Evolutionary conservation across 257 asterid genomes (phyloP).

Genomic region (Solanum microdontum): DNA sequence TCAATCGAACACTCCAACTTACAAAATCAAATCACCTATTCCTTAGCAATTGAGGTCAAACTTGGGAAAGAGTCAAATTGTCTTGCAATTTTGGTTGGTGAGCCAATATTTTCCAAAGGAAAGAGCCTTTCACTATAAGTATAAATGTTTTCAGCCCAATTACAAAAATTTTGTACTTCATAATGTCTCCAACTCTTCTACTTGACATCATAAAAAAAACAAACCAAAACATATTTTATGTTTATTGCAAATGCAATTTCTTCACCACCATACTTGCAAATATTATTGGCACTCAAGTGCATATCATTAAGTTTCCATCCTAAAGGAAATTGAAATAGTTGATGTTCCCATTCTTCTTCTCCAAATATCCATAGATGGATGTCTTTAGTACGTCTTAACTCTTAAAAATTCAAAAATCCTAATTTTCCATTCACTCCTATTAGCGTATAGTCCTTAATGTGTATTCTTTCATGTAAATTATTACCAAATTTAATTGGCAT

Average conservation of each 20-base stretch:
- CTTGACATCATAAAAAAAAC: neutral
- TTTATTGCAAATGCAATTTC: neutral
- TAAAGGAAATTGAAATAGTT: neutral
- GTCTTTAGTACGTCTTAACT: rapidly evolving
- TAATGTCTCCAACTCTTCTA: neutral
- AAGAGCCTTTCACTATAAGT: neutral
- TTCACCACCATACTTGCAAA: neutral
- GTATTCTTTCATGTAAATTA: neutral
- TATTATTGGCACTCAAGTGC: neutral
- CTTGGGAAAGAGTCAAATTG: neutral
- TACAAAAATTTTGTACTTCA: neutral
- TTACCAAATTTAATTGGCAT: neutral
- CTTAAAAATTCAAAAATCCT: neutral
- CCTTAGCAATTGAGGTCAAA: neutral
- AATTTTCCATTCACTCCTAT: neutral
- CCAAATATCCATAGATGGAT: neutral
- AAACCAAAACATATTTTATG: neutral
- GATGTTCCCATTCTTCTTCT: neutral
- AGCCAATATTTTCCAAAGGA: neutral
- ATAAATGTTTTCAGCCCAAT: neutral
- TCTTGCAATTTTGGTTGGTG: neutral
- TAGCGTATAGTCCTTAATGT: neutral
- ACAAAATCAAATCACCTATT: too few relatives aligned
- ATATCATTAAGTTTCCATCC: neutral
- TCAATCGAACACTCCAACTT: neutral